These are phyloP conservation scores for Schizophyllum amplum DNA, from an alignment of 1,284 basidiomycete genomes.

Conservation along the genomic window DNA sequence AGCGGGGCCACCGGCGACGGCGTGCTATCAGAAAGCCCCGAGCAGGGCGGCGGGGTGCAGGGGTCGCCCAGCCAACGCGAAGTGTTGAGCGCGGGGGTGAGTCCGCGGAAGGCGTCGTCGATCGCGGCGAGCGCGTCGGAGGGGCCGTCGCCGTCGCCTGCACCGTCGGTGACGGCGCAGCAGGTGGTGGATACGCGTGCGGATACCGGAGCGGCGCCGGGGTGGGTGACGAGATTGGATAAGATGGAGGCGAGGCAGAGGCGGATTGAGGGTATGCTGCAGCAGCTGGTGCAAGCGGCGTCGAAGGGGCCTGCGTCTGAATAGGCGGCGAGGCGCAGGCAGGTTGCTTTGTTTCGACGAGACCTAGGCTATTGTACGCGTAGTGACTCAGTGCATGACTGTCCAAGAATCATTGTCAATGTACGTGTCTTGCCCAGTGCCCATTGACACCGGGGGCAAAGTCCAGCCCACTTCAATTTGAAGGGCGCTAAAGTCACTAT, in stretches of 20 bases:
- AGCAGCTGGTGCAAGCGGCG: conserved; percentile 16
- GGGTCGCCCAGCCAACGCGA: background rate
- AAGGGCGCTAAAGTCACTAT: too few relatives aligned
- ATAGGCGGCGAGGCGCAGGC: too few relatives aligned
- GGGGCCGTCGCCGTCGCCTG: background rate
- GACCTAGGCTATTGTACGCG: too few relatives aligned
- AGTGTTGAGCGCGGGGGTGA: background rate
- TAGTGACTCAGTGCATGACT: too few relatives aligned
- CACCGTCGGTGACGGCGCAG: background rate
- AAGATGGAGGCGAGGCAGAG: conserved; percentile 55
- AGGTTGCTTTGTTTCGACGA: too few relatives aligned
- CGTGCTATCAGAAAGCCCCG: background rate
- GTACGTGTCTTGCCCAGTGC: too few relatives aligned
- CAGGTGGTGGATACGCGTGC: conserved; percentile 3
- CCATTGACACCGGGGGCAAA: too few relatives aligned
- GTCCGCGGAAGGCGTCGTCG: too few relatives aligned
- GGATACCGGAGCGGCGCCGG: conserved; percentile 9
- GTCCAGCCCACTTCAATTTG: too few relatives aligned
- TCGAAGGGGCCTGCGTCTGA: too few relatives aligned
- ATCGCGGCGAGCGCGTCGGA: background rate
- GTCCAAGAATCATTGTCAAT: too few relatives aligned
- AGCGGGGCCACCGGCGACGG: conserved; percentile 28
- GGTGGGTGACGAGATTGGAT: conserved; percentile 37
- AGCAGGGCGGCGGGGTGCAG: background rate
- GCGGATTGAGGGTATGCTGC: conserved; percentile 55